Base-by-base conservation (phyloP, 2,329 filamentous ascomycete species). In the Sporothrix curviconia region DNA sequence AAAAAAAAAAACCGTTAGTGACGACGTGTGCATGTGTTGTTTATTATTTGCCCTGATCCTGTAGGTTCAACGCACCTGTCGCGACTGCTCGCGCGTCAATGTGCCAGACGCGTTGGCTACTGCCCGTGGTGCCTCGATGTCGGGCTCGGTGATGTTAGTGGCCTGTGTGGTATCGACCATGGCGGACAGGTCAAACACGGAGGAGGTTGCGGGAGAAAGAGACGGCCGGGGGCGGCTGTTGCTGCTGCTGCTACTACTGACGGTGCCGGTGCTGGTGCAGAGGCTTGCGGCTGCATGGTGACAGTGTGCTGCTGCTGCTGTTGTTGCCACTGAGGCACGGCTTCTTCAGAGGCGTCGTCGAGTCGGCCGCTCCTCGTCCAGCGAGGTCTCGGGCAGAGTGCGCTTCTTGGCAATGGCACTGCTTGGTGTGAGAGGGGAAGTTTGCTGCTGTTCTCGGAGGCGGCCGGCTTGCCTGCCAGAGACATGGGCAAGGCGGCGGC, bases 141-240 rank as follows among this genome's bases (percentile, higher is more conserved):
- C 77, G 3, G 76, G 76, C 60, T 80, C 78, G n/a, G 78, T 80
- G 15, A 79, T 65, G 24, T 71, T 67, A 0, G 78, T 81, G 22
- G 71, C 71, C 66, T 77, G 78, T 5, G 79, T 78, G 24, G 71
- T 73, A 64, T 80, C 32, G 51, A 52, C 76, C 59, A 72, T 68
- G 49, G 64, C 68, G 1, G 78, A 78, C 57, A 66, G 70, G 66
- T 82, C 79, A 60, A 82, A 80, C 39, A 81, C 66, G 19, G 78
- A 79, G 17, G 75, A 76, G 14, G 73, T 69, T 51, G 75, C 74
- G 4, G 77, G 73, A 11, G 74, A 72, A 32, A 67, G 66, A 15
- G 64, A 65, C 36, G 61, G 65, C 12, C 19, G 44, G 15, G 55
- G 36, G 11, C 4, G 42, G 25, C 9, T 30, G 40, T 44, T 54